Evolutionary conservation across 305 asterid species (phyloP).

Genomic region (Fraxinus sp.): DNA sequence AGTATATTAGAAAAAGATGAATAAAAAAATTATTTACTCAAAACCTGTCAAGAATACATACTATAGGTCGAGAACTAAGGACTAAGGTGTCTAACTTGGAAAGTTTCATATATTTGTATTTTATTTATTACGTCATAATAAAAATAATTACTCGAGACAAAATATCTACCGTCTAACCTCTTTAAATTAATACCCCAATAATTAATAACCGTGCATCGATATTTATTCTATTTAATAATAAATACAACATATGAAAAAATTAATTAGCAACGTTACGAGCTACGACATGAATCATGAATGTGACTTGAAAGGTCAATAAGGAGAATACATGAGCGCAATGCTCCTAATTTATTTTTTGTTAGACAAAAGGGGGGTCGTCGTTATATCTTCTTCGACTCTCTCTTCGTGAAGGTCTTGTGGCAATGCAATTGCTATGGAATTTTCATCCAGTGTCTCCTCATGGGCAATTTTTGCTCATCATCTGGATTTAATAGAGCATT

Average conservation of each 20-base stretch:
- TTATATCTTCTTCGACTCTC: not conserved
- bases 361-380: not conserved
- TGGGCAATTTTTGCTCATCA: not conserved
- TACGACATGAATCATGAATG: not conserved
- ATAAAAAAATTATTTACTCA: not conserved
- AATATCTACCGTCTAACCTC: not conserved
- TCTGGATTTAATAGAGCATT: not conserved
- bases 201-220: not conserved
- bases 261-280: not conserved
- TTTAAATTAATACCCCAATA: not conserved
- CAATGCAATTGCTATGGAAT: not conserved
- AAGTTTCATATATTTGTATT: not conserved
- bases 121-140: not conserved
- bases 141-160: not conserved
- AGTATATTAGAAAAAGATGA: not conserved
- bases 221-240: too few relatives aligned
- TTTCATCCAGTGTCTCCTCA: not conserved
- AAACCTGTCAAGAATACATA: not conserved
- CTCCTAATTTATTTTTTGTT: not conserved
- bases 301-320: not conserved
- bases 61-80: not conserved
- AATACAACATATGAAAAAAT: too few relatives aligned
- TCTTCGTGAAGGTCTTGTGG: not conserved
- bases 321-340: not conserved
- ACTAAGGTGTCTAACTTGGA: not conserved